Evolutionary conservation across 2,329 filamentous ascomycete genomes (phyloP), one percentile per base, ranked within the genome.

Genomic region (Thyridium curvatum): DNA sequence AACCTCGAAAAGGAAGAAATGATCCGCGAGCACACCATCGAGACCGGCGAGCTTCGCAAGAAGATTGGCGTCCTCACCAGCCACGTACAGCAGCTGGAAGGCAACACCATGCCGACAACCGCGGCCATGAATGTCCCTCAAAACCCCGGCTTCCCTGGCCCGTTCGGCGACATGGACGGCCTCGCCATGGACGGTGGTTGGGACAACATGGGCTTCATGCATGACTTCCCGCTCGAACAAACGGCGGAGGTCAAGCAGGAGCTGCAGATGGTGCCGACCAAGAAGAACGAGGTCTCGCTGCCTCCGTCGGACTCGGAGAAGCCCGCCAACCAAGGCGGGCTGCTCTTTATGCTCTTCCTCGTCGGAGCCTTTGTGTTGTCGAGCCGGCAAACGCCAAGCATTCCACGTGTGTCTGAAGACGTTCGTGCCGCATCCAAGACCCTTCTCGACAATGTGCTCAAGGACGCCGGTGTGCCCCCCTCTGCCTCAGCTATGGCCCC

Each of bases 361-460:
- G 90, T 95, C 48, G 93, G 93, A 57, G 93, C 93, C 38, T 95
- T 96, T 58, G 89, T 97, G 52, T 84, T 93, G 45, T 96, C 91
- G 26, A 94, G 90, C 65, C 80, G 80, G 50, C 77, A 80, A 33
- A 72, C 82, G n/a, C 78, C 82, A 30, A 78, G 79, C 49, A 82
- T 94, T 50, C 85, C 86, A 37, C 77, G 77, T 41, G 83, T 91
- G 56, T 84, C 87, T 29, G 84, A 91, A 41, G 85, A 91, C 51
- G 79, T 93, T 41, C 83, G 86, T 43, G 82, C 78, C 47, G 86
- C 85, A 31, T 88, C 86, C 12, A 83, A 85, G 37, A 79, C 81
- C 15, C 76, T 93, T 15, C 77, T 93, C 40, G 79, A 89, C 61
- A 87, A 80, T 60, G 84, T 93, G 48, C 79, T 90, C 68, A 86